Percentiles rank a stretch among this genome's conserved stretches.
Evolutionary conservation across 768 basidiomycete species (phyloP).

Genomic region (Nidula microcarpa): DNA sequence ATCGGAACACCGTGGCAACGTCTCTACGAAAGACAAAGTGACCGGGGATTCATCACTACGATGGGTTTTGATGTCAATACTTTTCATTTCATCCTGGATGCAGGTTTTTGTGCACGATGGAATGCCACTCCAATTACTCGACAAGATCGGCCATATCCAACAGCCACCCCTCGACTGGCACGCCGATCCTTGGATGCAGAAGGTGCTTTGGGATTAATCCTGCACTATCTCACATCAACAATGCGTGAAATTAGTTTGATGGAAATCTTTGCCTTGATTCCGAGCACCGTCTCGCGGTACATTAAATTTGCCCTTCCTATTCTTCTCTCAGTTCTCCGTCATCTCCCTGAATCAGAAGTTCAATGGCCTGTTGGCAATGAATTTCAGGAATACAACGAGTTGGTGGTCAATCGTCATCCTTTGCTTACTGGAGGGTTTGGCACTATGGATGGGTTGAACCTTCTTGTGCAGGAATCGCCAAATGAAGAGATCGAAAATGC

Average conservation of each 20-base stretch:
- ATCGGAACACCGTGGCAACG: slow-evolving; percentile 20
- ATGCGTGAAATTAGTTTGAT: too few species aligned
- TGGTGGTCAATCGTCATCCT: slow-evolving; percentile 21
- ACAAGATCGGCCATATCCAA: not conserved
- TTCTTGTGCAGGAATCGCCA: slow-evolving; percentile 28
- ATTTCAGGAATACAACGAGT: slow-evolving; percentile 16
- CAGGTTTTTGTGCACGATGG: slow-evolving; percentile 20
- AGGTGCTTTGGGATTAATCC: too few species aligned
- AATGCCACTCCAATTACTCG: slow-evolving; percentile 17
- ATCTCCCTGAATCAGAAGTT: too few species aligned
- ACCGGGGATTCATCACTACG: slow-evolving; percentile 28
- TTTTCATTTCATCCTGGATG: slow-evolving; percentile 19
- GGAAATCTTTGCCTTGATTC: too few species aligned
- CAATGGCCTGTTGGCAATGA: slow-evolving; percentile 19
- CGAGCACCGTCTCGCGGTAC: too few species aligned
- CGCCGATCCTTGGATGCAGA: too few species aligned
- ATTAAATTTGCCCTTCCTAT: too few species aligned
- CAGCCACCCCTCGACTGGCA: too few species aligned
- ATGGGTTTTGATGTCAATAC: slow-evolving; percentile 23
- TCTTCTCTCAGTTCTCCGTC: too few species aligned
- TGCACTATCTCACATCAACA: too few species aligned
- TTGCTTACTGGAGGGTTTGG: slow-evolving; percentile 34
- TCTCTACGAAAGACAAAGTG: slow-evolving; percentile 14
- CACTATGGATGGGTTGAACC: slow-evolving; percentile 36
- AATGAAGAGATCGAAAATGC: slow-evolving; percentile 41